Evolutionary conservation across 352 stramenopile genomes (phyloP).

Genomic region (Phytophthora citricola): DNA sequence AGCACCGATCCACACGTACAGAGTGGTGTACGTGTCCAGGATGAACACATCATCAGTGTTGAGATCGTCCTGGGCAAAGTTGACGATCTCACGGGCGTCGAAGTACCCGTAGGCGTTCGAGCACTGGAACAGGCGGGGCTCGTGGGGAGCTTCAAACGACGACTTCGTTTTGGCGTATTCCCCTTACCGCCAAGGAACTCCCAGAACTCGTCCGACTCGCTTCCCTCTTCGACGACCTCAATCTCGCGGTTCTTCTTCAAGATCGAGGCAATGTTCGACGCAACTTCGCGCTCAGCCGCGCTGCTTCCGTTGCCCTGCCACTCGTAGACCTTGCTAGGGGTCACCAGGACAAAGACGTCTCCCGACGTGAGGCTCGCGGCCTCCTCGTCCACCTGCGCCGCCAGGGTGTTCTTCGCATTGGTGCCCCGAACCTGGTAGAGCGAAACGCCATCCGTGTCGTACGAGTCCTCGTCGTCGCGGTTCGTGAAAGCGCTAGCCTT

Average conservation of each 20-base stretch:
- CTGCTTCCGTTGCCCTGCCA: conserved; percentile 82
- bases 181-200: conserved; percentile 81
- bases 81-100: conserved; percentile 82
- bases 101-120: conserved; percentile 91
- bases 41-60: conserved; percentile 93
- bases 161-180: conserved; percentile 74
- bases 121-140: conserved; percentile 91
- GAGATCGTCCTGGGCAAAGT: conserved; percentile 92
- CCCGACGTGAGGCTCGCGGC: conserved; percentile 89
- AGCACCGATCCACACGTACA: conserved; percentile 92
- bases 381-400: conserved; percentile 79
- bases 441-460: conserved; percentile 86
- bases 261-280: conserved; percentile 63
- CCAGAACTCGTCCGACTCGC: conserved; percentile 85
- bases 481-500: conserved; percentile 92
- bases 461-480: conserved; percentile 79
- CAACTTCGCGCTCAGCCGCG: conserved; percentile 65
- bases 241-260: conserved; percentile 64
- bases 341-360: conserved; percentile 88
- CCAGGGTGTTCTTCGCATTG: conserved; percentile 86
- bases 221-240: conserved; percentile 62
- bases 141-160: conserved; percentile 70
- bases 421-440: conserved; percentile 94
- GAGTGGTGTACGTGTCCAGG: conserved; percentile 88
- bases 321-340: conserved; percentile 70